Percentiles rank a stretch among this genome's conserved stretches.
phyloP scores from a whole-genome alignment of 306 rosid species.

The Pterocarpus macrocarpus region DNA sequence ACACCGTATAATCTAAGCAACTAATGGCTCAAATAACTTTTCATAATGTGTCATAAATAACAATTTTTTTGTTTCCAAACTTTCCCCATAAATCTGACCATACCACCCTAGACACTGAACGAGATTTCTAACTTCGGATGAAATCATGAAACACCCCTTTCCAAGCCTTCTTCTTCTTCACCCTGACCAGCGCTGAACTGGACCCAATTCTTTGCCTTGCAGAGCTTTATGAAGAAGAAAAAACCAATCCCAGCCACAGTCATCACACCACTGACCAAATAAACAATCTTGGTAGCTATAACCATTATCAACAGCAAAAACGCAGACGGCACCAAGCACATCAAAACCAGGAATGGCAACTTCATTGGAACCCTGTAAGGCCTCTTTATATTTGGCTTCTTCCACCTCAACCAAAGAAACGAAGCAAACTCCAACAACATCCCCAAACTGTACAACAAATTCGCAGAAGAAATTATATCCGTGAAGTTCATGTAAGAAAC shows the following conservation, averaged over 20 bases:
- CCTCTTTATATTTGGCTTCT: slow-evolving; percentile 50
- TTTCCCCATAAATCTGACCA: no score
- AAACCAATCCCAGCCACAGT: slow-evolving; percentile 55
- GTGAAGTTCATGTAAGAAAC: slow-evolving; percentile 58
- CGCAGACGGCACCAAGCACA: slow-evolving; percentile 64
- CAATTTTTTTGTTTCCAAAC: no score
- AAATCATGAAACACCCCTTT: no score
- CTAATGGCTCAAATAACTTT: no score
- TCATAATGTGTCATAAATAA: no score
- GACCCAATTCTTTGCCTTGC: slow-evolving; percentile 47
- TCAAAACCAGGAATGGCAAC: slow-evolving; percentile 47
- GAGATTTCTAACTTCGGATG: no score
- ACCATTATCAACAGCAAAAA: slow-evolving; percentile 59
- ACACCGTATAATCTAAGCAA: no score
- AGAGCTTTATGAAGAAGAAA: slow-evolving; percentile 53
- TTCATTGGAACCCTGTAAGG: slow-evolving; percentile 65
- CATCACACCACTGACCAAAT: slow-evolving; percentile 60
- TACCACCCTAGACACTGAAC: no score
- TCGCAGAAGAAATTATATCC: slow-evolving; percentile 54
- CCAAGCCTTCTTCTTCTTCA: not conserved
- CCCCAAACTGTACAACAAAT: slow-evolving; percentile 69
- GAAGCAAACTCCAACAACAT: slow-evolving; percentile 69
- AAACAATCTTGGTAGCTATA: slow-evolving; percentile 59
- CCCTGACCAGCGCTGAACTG: not conserved
- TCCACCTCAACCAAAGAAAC: slow-evolving; percentile 66